A percentile compares a stretch with the other conserved stretches of the same genome.
phyloP scores from a whole-genome alignment of 225 moss, liverwort and hornwort genomes.

The Pseudoscleropodium purum region DNA sequence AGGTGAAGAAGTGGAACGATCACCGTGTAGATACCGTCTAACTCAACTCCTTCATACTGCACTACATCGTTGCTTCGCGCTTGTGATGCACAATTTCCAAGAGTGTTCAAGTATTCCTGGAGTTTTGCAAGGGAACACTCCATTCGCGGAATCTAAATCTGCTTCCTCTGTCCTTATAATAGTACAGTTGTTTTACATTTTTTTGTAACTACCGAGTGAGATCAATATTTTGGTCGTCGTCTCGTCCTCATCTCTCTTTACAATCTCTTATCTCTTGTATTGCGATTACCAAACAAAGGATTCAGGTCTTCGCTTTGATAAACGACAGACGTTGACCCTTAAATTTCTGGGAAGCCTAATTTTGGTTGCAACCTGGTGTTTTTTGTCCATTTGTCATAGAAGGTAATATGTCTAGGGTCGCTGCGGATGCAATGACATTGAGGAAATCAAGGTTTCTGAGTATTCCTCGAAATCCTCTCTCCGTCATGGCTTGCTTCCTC shows the following conservation, averaged over 20 bases:
- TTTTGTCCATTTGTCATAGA: background rate
- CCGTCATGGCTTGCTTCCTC: background rate
- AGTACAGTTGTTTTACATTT: background rate
- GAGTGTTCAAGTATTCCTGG: background rate
- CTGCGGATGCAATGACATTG: background rate
- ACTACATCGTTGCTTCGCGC: background rate
- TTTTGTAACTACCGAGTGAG: background rate
- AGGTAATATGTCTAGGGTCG: too few relatives aligned
- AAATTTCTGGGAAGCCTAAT: background rate
- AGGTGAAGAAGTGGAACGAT: constrained; percentile 24
- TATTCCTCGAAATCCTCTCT: background rate
- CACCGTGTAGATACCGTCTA: background rate
- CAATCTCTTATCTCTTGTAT: background rate
- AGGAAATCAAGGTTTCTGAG: background rate
- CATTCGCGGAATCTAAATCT: background rate
- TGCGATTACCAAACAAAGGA: background rate
- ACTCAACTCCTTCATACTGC: background rate
- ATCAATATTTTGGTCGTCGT: background rate
- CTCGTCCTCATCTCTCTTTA: background rate
- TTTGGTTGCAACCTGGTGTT: background rate
- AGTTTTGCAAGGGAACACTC: background rate
- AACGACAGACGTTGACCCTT: background rate
- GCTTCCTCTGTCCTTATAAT: background rate
- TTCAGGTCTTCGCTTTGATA: background rate
- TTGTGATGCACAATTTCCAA: background rate